A percentile compares a stretch with the other conserved stretches of the same genome.
These are phyloP conservation scores for Carpinus viminea DNA, from an alignment of 306 rosid species.

Conservation along the genomic window DNA sequence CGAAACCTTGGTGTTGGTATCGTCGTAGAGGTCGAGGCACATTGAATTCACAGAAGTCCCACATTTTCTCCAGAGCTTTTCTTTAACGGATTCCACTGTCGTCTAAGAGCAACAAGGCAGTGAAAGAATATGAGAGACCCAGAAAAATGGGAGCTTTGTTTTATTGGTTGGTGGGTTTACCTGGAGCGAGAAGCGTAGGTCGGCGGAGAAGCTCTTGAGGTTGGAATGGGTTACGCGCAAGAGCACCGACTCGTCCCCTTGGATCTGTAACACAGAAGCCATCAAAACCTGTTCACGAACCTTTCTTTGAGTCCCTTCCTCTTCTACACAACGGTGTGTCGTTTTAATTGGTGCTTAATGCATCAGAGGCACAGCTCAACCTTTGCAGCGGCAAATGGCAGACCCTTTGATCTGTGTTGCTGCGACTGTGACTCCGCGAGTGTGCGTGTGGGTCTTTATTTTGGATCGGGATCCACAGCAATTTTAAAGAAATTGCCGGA, in stretches of 20 bases:
- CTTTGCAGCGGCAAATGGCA: too few species aligned
- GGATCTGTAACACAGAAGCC: conserved; percentile 65
- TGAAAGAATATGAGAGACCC: background rate
- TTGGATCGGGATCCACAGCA: too few species aligned
- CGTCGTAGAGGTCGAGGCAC: conserved; percentile 76
- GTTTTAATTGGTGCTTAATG: too few species aligned
- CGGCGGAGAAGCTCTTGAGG: conserved; percentile 67
- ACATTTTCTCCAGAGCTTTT: conserved; percentile 80
- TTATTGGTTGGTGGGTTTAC: conserved; percentile 21
- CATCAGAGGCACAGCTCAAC: too few species aligned
- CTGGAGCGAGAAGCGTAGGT: conserved; percentile 73
- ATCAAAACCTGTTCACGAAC: conserved; percentile 22
- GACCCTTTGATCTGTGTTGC: too few species aligned
- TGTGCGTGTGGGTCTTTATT: too few species aligned
- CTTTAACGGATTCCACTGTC: conserved; percentile 71
- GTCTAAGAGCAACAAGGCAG: conserved; percentile 28
- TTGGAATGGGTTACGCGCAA: conserved; percentile 74
- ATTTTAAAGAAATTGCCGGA: too few species aligned
- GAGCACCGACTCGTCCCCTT: conserved; percentile 61
- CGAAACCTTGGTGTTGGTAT: conserved; percentile 53
- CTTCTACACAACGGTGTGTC: background rate
- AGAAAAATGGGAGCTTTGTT: background rate
- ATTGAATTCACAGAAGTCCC: conserved; percentile 77
- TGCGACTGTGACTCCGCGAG: too few species aligned
- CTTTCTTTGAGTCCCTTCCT: background rate